Evolutionary conservation across 305 asterid genomes (phyloP), one percentile per base, ranked within the genome.

Genomic region (Fraxinus xanthoxyloides): DNA sequence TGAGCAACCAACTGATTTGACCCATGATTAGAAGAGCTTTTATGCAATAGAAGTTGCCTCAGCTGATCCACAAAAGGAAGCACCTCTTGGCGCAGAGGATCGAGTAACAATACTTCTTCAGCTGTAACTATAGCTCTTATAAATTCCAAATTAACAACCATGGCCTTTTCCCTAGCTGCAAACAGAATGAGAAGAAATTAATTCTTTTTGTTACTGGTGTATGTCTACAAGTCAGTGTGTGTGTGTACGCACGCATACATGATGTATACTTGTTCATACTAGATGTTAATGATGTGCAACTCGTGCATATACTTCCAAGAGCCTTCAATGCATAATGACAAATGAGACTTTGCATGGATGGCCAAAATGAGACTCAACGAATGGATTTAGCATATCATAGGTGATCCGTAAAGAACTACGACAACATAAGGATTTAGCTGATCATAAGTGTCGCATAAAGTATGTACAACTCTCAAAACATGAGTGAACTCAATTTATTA

Each of bases 141-240:
- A 79, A 90, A 93, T 89, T 96, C 99, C 88, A 96, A 89, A 89
- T 94, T 96, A 35, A 96, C 95, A 82, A 96, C 93, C 97, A 96
- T 92, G 82, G 99, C 98, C 83, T 92, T 96, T 81, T 96, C 98
- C 88, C 99, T 92, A 72, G 99, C 99, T 94, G 95, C 87, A 89
- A 65, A 77, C 40, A 3, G 69, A 73, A 80, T 21, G 5, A 81
- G 63, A 70, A 79, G 51, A 72, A 77, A 32, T 48, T 78, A 56
- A 38, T 12, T 24, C 43, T 23, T 17, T 0, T 1, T 0, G 40
- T 24, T 0, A 1, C 1, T 0, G 7, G 23, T 51, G 21, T 51
- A 17, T 17, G 17, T 51, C 17, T 51, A 51, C 0, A 51, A 3
- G 19, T 48, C 2, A 13, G 19, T 3, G 8, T 4, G 23, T 51